Evolutionary conservation across 306 rosid species (phyloP).

Genomic region (Ziziphus jujuba): DNA sequence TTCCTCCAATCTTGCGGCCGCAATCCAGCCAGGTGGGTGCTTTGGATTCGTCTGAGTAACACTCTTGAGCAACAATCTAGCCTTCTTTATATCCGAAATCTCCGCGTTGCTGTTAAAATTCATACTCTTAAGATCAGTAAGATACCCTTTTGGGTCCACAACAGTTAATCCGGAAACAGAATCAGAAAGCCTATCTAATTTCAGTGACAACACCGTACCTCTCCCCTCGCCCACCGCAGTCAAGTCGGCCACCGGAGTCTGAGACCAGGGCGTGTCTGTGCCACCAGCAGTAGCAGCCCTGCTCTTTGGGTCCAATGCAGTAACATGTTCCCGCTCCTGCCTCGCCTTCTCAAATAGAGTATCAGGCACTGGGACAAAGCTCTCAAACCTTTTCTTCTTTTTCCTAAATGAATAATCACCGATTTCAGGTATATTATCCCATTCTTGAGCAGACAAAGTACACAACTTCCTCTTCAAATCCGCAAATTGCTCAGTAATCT

Average conservation of each 20-base stretch:
- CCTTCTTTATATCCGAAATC: slow-evolving; percentile 83
- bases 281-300: slow-evolving; percentile 67
- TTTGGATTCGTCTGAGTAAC: slow-evolving; percentile 85
- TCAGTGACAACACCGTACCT: slow-evolving; percentile 77
- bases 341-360: slow-evolving; percentile 87
- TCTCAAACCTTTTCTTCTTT: slow-evolving; percentile 85
- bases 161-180: slow-evolving; percentile 76
- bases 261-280: slow-evolving; percentile 79
- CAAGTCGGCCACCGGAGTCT: slow-evolving; percentile 88
- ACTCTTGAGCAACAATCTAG: slow-evolving; percentile 80
- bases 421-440: slow-evolving; percentile 82
- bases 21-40: slow-evolving; percentile 93
- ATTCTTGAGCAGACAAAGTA: slow-evolving; percentile 61
- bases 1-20: slow-evolving; percentile 86
- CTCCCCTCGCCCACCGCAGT: slow-evolving; percentile 95
- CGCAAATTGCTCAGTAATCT: slow-evolving; percentile 83
- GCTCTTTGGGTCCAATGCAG: slow-evolving; percentile 85
- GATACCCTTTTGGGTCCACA: slow-evolving; percentile 80
- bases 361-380: slow-evolving; percentile 88
- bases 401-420: slow-evolving; percentile 84
- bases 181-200: slow-evolving; percentile 78
- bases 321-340: slow-evolving; percentile 86
- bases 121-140: slow-evolving; percentile 82
- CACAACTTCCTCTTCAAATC: slow-evolving; percentile 70
- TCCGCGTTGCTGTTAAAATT: slow-evolving; percentile 87